phyloP scores from a whole-genome alignment of 2,329 filamentous ascomycete species.

The Botrytis cinerea region DNA sequence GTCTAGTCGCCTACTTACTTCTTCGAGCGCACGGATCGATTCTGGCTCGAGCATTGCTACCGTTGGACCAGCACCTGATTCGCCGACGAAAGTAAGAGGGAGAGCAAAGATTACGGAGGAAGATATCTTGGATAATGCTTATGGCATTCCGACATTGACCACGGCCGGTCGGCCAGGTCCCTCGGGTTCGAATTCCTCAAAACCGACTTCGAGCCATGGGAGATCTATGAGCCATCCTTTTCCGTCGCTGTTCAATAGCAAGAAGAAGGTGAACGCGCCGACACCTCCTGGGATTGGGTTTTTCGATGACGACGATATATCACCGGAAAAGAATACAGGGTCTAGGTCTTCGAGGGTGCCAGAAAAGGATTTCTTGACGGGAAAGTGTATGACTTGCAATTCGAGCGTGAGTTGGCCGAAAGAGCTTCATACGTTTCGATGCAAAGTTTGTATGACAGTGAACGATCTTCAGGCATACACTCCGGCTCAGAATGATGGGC shows the following conservation, averaged over 20 bases:
- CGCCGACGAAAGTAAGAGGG: conserved; percentile 5
- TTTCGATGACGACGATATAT: conserved; percentile 8
- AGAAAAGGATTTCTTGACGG: conserved; percentile 64
- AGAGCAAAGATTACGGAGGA: conserved; percentile 37
- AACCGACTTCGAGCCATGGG: conserved; percentile 25
- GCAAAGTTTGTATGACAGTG: conserved; percentile 80
- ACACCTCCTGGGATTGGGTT: conserved; percentile 23
- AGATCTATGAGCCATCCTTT: conserved; percentile 78
- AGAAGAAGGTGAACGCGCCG: conserved; percentile 52
- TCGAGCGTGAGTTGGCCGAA: conserved; percentile 78
- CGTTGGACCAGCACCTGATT: conserved; percentile 12
- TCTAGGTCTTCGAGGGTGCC: conserved; percentile 42
- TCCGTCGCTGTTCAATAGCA: conserved; percentile 66
- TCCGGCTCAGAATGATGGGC: conserved; percentile 2
- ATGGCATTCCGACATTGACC: conserved; percentile 38
- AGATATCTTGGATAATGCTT: conserved; percentile 40
- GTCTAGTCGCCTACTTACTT: conserved; percentile 38
- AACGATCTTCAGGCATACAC: conserved; percentile 67
- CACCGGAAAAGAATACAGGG: conserved; percentile 31
- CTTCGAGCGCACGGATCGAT: conserved; percentile 37
- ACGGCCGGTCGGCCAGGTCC: conserved; percentile 16
- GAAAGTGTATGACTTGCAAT: conserved; percentile 84
- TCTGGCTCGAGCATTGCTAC: conserved; percentile 18
- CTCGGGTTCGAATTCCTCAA: conserved; percentile 24
- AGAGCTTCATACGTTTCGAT: conserved; percentile 73